Base-by-base conservation (phyloP, 352 stramenopile genomes). In the Phytophthora pluvialis region DNA sequence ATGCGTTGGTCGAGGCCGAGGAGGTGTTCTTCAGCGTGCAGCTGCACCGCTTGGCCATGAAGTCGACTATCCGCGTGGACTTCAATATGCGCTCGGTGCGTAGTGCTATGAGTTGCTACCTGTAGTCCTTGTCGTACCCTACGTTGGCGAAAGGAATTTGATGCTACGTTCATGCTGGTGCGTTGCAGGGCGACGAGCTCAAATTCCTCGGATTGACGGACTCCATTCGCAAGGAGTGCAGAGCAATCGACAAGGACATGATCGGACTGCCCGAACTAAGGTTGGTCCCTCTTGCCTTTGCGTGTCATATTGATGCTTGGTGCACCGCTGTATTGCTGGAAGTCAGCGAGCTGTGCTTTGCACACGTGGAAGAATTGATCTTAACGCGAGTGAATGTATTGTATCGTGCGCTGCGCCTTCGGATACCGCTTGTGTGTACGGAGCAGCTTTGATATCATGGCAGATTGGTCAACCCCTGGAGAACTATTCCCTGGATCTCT, bases 131-230 rank as follows among this genome's bases (percentile, higher is more conserved):
- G 32, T 6, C 9, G 15, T 28, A 26, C 16, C 29, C 46, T 55
- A 43, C 18, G 0, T 36, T 66, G 42, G 25, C n/a, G 28, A 42
- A 32, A 52, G 38, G 48, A 55, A 60, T 44, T 66, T 76, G 59
- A 72, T 66, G 21, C 31, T 63, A 68, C 44, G 35, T 39, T 46
- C 10, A 42, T 67, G 29, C 33, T 58, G 33, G 6, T 25, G 18
- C 49, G n/a, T 64, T 54, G 18, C 38, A 93, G 81, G 84, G 82
- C 3, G 68, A 88, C 38, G 82, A 93, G 31, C 67, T 81, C 45
- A 80, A 85, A 47, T 93, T 93, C 53, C 63, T 91, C 10, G 72
- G 74, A 52, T 80, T 86, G n/a, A 79, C 77, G 10, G 78, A 93
- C 50, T 83, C 69, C 43, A 83, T 93, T 35, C 75, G 81, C 16